Conservation (phyloP, 805 yeast genomes). For the Maudiozyma barnettii region DNA sequence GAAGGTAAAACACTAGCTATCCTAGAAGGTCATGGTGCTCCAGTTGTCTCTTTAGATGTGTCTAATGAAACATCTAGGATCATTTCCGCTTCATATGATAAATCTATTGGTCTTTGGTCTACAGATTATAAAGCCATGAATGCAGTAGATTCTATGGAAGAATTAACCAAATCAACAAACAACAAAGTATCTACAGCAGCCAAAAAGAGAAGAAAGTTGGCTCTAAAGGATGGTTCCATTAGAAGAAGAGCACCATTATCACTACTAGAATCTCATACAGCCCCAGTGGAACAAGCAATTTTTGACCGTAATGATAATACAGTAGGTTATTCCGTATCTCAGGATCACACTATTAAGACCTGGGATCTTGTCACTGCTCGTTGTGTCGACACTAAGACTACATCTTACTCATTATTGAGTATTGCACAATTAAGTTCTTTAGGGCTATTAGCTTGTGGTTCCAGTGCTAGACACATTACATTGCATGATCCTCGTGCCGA, state of each 20-base stretch:
- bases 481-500: slow-evolving; percentile 81
- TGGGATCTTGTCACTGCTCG: slow-evolving; percentile 90
- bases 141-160: slow-evolving; percentile 40
- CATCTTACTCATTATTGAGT: slow-evolving; percentile 77
- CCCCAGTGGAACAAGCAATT: slow-evolving; percentile 78
- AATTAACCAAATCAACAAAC: slow-evolving; percentile 30
- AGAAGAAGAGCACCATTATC: slow-evolving; percentile 78
- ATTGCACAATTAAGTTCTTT: slow-evolving; percentile 56
- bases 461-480: slow-evolving; percentile 94
- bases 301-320: slow-evolving; percentile 66
- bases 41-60: slow-evolving; percentile 72
- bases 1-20: slow-evolving; percentile 75
- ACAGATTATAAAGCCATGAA: slow-evolving; percentile 78
- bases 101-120: slow-evolving; percentile 79
- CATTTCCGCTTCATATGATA: slow-evolving; percentile 78
- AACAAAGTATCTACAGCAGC: slow-evolving; percentile 62
- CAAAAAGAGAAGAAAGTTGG: slow-evolving; percentile 79
- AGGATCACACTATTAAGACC: slow-evolving; percentile 89
- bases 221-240: slow-evolving; percentile 63
- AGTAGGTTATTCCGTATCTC: slow-evolving; percentile 89
- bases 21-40: slow-evolving; percentile 81
- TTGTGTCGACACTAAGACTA: slow-evolving; percentile 78
- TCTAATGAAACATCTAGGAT: slow-evolving; percentile 46
- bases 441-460: slow-evolving; percentile 80
- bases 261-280: slow-evolving; percentile 68